phyloP scores from a whole-genome alignment of 306 rosid species.

The Glycine soja region DNA sequence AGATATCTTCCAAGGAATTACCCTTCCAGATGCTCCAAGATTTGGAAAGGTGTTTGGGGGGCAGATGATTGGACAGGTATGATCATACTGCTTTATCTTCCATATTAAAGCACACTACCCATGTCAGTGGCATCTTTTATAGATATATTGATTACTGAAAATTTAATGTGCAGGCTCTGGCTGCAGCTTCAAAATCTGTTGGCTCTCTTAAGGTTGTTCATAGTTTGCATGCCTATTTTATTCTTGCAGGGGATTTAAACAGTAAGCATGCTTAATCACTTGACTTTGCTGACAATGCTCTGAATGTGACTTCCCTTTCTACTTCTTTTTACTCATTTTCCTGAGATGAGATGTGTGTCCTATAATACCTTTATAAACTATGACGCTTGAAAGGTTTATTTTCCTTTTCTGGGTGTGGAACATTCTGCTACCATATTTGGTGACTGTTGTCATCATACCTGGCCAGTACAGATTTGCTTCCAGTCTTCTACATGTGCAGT shows the following conservation, averaged over 20 bases:
- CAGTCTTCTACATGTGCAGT: too few species aligned
- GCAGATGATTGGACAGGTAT: conserved; percentile 93
- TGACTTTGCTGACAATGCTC: conserved; percentile 33
- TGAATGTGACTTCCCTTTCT: conserved; percentile 4
- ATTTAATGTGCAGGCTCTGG: conserved; percentile 76
- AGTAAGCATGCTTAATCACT: conserved; percentile 63
- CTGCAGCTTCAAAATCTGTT: conserved; percentile 94
- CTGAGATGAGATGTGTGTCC: conserved; percentile 29
- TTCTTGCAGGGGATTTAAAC: conserved; percentile 78
- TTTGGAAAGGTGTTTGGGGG: conserved; percentile 97
- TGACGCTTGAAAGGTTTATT: conserved; percentile 18
- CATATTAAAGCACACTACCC: conserved; percentile 23
- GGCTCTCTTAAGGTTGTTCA: conserved; percentile 79
- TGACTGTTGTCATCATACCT: too few species aligned
- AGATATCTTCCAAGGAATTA: conserved; percentile 80
- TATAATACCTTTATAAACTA: conserved; percentile 30
- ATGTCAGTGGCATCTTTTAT: conserved; percentile 42
- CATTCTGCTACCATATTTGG: too few species aligned
- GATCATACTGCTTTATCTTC: conserved; percentile 50
- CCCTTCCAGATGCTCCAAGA: conserved; percentile 79
- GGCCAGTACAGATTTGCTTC: too few species aligned
- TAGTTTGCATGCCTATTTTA: conserved; percentile 88
- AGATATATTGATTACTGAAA: conserved; percentile 42
- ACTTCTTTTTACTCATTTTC: conserved; percentile 20
- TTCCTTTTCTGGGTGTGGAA: neutral